These are phyloP conservation scores for Podaxis carcinomalis DNA, from an alignment of 768 basidiomycete species.

Conservation along the genomic window DNA sequence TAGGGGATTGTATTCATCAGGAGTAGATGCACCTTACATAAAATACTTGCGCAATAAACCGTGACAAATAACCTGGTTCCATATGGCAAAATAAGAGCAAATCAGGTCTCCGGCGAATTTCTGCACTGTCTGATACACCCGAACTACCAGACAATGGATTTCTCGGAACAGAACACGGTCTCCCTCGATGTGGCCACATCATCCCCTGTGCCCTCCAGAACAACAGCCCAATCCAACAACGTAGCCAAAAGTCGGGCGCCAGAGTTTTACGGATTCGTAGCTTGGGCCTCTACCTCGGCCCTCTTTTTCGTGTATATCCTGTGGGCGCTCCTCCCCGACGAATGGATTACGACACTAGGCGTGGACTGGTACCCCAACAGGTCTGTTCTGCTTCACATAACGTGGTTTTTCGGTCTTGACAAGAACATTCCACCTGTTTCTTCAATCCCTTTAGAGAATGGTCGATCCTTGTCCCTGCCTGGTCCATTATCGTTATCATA, in stretches of 20 bases:
- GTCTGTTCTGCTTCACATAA: slow-evolving; percentile 33
- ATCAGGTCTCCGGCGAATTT: neutral
- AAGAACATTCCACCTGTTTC: neutral
- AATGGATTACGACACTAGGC: slow-evolving; percentile 59
- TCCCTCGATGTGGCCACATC: neutral
- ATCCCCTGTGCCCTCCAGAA: neutral
- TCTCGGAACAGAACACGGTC: no score
- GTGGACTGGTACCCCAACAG: slow-evolving; percentile 87
- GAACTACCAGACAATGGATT: no score
- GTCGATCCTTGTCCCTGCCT: slow-evolving; percentile 79
- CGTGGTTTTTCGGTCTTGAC: neutral
- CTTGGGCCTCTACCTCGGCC: slow-evolving; percentile 74
- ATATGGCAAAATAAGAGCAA: neutral
- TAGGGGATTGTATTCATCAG: neutral
- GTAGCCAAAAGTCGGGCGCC: slow-evolving; percentile 52
- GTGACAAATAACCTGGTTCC: neutral
- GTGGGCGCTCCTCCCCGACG: slow-evolving; percentile 80
- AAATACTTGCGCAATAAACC: neutral
- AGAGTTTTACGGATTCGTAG: slow-evolving; percentile 90
- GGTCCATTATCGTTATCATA: slow-evolving; percentile 64
- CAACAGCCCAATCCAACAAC: neutral
- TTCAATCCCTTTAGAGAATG: slow-evolving; percentile 59
- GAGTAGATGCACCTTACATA: neutral
- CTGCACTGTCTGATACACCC: no score
- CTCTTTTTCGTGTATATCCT: slow-evolving; percentile 67